Evolutionary conservation across 805 yeast genomes (phyloP), one percentile per base, ranked within the genome.

Genomic region (fission yeast (Schizosaccharomyces pombe)): DNA sequence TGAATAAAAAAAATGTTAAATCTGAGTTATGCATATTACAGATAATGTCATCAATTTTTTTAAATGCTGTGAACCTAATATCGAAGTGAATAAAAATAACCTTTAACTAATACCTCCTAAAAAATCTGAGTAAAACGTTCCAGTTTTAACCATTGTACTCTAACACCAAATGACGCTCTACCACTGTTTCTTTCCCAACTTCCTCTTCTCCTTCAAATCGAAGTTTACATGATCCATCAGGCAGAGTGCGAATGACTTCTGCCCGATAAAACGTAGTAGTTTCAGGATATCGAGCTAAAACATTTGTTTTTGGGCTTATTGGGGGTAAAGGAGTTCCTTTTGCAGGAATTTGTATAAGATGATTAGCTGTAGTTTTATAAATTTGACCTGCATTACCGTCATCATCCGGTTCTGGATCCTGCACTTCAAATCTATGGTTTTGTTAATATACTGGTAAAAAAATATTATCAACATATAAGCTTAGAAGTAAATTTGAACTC

Each of bases 401-500:
- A 62, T 89, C 97, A 62, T 91, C 98, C 0, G 98, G 97, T 62
- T 91, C 98, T 0, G 97, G 95, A 65, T 91, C 98, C 60, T 85
- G 77, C n/a, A 91, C 87, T 66, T 91, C 97, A 64, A 80, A 86
- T 56, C 76, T 73, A 29, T 16, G 4, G 43, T 14, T 24, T 16
- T 5, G 8, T 3, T n/a, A n/a, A n/a, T n/a, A n/a, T n/a, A n/a
- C n/a, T n/a, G n/a, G n/a, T n/a, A n/a, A n/a, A 28, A 14, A 26
- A 16, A 3, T 32, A 32, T 9, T 28, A 30, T 24, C 24, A 49
- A 19, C 19, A 31, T 33, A 8, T 14, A 4, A 4, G 19, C 6
- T 4, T 59, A 55, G 19, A 64, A 33, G 57, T 60, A 12, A 63
- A 58, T 52, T 56, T 54, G 34, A 40, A 37, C 5, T 12, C 14